Evolutionary conservation across 495 filamentous ascomycete genomes (phyloP), one percentile per base, ranked within the genome.

Genomic region (Penicillium odoratum): DNA sequence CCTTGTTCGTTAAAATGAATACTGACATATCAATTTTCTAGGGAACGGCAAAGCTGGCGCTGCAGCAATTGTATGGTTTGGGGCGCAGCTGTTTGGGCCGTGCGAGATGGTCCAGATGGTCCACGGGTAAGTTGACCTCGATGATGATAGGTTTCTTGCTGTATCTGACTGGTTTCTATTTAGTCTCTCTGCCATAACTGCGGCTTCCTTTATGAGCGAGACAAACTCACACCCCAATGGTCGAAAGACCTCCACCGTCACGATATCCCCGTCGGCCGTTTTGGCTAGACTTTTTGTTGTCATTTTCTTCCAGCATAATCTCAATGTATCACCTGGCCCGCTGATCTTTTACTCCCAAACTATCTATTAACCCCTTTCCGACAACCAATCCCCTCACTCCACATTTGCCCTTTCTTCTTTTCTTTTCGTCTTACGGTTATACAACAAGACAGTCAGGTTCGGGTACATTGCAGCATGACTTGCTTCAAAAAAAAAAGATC

Each of bases 121-220:
- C 82, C 86, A 53, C 87, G 90, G 71, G 93, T 97, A 82, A 56
- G 42, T 59, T 42, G 3, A 44, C n/a, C 51, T 48, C 36, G 5
- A 25, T 10, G 16, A 56, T 15, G 33, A 56, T 55, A 36, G 21
- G 15, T 29, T 29, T 16, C 21, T 29, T 28, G 31, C 51, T 9
- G 15, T 0, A n/a, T 38, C 34, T 53, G 18, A 53, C 21, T 53
- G 13, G 29, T 50, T 30, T 46, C 28, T 46, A 3, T 26, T 8
- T 57, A 96, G 93, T 88, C 91, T 25, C 84, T 99, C 21, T 99
- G 94, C 74, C 88, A 89, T 71, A 98, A 96, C 67, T 99, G 94
- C 74, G 93, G 92, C 54, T 87, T 91, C 51, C 75, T 91, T 5
- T 97, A 86, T 65, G 93, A 97, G 66, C 88, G 92, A 52, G 89